Evolutionary conservation across 345 rosid species (phyloP).

Genomic region (Trapa bicornis): DNA sequence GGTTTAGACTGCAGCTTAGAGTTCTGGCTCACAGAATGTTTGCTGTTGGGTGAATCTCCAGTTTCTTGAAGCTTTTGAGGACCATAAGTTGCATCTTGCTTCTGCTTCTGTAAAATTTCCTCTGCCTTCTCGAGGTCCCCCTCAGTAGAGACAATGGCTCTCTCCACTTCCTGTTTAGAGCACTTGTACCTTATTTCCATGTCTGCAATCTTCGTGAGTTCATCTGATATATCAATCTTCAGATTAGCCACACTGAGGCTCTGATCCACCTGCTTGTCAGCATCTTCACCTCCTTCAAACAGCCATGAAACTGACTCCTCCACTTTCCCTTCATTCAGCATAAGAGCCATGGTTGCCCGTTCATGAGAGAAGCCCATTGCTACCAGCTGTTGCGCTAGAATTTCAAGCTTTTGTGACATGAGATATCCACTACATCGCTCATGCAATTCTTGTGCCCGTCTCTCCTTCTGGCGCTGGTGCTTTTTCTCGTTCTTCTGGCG

Average conservation of each 20-base stretch:
- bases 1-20: slow-evolving; percentile 27
- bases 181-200: slow-evolving; percentile 51
- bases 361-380: slow-evolving; percentile 84
- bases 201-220: slow-evolving; percentile 58
- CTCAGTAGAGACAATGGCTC: slow-evolving; percentile 56
- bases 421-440: slow-evolving; percentile 70
- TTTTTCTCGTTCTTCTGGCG: slow-evolving; percentile 88
- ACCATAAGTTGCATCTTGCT: slow-evolving; percentile 34
- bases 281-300: slow-evolving; percentile 64
- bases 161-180: slow-evolving; percentile 75
- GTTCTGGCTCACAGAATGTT: slow-evolving; percentile 27
- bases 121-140: slow-evolving; percentile 67
- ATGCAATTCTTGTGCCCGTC: slow-evolving; percentile 73
- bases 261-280: slow-evolving; percentile 33
- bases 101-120: slow-evolving; percentile 32
- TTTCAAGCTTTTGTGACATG: slow-evolving; percentile 82
- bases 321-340: slow-evolving; percentile 73
- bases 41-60: slow-evolving; percentile 41
- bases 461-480: slow-evolving; percentile 88
- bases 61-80: slow-evolving; percentile 47
- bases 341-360: slow-evolving; percentile 70
- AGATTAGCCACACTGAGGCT: slow-evolving; percentile 36
- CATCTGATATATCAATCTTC: slow-evolving; percentile 78
- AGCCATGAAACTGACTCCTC: slow-evolving; percentile 84
- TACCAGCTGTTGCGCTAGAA: slow-evolving; percentile 70